Evolutionary conservation across 2,329 filamentous ascomycete species (phyloP), one percentile per base, ranked within the genome.

Genomic region (Aspergillus sp.): DNA sequence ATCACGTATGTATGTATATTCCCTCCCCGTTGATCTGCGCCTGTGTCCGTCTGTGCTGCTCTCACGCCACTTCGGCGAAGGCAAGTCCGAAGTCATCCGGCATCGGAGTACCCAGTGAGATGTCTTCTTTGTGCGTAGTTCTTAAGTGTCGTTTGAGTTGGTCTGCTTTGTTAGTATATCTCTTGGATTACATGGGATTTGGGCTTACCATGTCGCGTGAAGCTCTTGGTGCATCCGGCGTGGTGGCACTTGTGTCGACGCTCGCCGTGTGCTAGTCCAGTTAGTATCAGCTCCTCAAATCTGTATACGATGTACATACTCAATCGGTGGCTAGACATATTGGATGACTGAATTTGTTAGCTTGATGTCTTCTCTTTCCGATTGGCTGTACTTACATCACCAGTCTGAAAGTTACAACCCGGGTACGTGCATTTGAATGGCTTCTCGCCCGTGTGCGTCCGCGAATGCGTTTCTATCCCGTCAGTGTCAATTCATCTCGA

Each of bases 281-380:
- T 68, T 61, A 68, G 63, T 53, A 42, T 48, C n/a, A n/a, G n/a
- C n/a, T n/a, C n/a, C n/a, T n/a, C n/a, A n/a, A n/a, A n/a, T n/a
- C n/a, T n/a, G n/a, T n/a, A n/a, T n/a, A n/a, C n/a, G n/a, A n/a
- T 5, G 8, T 10, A 66, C 73, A 58, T 75, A 77, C 75, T 79
- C 27, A 79, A 66, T 64, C 76, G 73, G 58, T 79, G 77, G 36
- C 77, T 79, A 1, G 77, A 79, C 77, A 79, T 79, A 59, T 79
- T 79, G 6, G 77, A 79, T 21, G 77, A 79, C 77, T 78, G 49
- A 15, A 27, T 13, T n/a, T 38, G 49, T 63, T 58, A 59, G 58
- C 17, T 44, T 25, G 75, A 77, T 72, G 76, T 41, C n/a, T 19
- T 25, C 8, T 38, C 27, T 62, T 36, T 61, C 39, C 52, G 19